phyloP scores from a whole-genome alignment of 495 filamentous ascomycete genomes.

The Xylaria bambusicola region DNA sequence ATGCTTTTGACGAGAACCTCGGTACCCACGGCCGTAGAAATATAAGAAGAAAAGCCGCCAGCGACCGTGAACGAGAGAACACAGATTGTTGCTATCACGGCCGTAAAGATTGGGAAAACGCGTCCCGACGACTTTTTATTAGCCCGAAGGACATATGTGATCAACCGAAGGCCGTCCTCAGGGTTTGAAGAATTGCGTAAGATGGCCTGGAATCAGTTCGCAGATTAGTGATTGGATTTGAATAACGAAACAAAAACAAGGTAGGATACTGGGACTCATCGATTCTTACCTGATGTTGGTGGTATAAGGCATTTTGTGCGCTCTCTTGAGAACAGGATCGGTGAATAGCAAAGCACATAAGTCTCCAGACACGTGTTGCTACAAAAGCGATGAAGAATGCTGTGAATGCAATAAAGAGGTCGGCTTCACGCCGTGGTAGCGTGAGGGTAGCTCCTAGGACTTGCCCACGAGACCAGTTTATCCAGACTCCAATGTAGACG shows the following conservation, averaged over 20 bases:
- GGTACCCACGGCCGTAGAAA: neutral
- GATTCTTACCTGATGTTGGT: slow-evolving; percentile 7
- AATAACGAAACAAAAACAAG: too few relatives aligned
- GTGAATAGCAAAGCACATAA: slow-evolving; percentile 10
- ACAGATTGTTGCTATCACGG: too few relatives aligned
- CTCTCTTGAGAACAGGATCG: neutral
- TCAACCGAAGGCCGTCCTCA: too few relatives aligned
- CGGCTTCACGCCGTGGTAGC: neutral
- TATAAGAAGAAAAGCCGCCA: neutral
- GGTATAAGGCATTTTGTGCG: neutral
- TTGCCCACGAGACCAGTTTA: slow-evolving; percentile 15
- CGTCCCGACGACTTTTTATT: too few relatives aligned
- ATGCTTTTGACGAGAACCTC: neutral
- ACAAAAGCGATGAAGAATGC: slow-evolving; percentile 12
- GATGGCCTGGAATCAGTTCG: too few relatives aligned
- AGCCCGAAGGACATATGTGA: too few relatives aligned
- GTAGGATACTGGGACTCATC: too few relatives aligned
- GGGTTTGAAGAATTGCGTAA: too few relatives aligned
- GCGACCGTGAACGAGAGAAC: neutral
- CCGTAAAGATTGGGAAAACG: too few relatives aligned
- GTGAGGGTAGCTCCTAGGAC: slow-evolving; percentile 8
- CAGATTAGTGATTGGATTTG: too few relatives aligned
- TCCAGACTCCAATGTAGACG: slow-evolving; percentile 2
- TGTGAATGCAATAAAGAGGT: slow-evolving; percentile 12
- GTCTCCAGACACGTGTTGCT: slow-evolving; percentile 2